These are phyloP conservation scores for Kwoniella dendrophila DNA, from an alignment of 768 basidiomycete species.

Conservation along the genomic window DNA sequence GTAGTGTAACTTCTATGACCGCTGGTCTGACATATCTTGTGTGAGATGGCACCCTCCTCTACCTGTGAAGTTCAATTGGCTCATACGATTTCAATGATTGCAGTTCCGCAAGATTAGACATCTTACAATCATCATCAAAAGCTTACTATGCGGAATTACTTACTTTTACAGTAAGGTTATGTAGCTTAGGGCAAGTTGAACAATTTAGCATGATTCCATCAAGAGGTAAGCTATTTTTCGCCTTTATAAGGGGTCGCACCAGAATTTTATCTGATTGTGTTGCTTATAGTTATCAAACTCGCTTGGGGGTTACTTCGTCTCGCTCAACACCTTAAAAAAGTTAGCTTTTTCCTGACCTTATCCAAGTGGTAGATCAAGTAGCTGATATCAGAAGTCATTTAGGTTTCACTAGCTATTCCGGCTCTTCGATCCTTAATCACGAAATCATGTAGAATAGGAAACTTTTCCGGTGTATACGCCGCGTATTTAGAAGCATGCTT, in stretches of 20 bases:
- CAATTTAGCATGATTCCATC: slow-evolving; percentile 30
- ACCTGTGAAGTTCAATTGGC: neutral
- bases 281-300: slow-evolving; percentile 13
- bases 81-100: neutral
- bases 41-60: slow-evolving; percentile 22
- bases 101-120: slow-evolving; percentile 26
- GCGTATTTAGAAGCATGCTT: slow-evolving; percentile 45
- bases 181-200: slow-evolving; percentile 17
- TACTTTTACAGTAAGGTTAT: slow-evolving; percentile 23
- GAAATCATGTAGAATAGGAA: neutral
- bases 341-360: slow-evolving; percentile 14
- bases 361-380: neutral
- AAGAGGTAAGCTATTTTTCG: slow-evolving; percentile 25
- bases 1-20: slow-evolving; percentile 20
- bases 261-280: neutral
- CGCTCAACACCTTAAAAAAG: slow-evolving; percentile 26
- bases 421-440: slow-evolving; percentile 20
- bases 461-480: slow-evolving; percentile 32
- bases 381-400: neutral
- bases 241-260: neutral
- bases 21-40: slow-evolving; percentile 40
- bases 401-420: slow-evolving; percentile 22
- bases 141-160: slow-evolving; percentile 21
- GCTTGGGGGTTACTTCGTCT: slow-evolving; percentile 35
- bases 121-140: slow-evolving; percentile 2